Evolutionary conservation across 148 eudicot species (phyloP), one percentile per base, ranked within the genome.

Genomic region (Persicaria tinctoria): DNA sequence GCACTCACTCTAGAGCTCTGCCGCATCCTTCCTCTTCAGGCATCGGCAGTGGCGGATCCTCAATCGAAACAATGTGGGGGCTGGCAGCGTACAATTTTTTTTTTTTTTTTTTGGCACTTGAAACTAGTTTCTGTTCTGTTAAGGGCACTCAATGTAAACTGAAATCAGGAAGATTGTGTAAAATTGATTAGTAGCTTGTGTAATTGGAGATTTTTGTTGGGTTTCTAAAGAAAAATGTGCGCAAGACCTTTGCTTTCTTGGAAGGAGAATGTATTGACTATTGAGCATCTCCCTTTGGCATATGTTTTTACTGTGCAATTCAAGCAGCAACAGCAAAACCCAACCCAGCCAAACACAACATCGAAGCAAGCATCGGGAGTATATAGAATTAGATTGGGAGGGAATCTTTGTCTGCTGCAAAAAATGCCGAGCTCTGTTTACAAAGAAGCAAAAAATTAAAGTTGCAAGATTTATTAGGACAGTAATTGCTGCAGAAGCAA

Each of bases 351-450:
- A 23, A 16, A 23, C 20, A 18, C 10, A 57, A 9, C 23, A 56
- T 23, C 23, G 8, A 56, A 56, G 1, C 18, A 32, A 32, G 13
- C 45, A 62, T 44, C 10, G 44, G 5, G 32, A 27, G 12, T 4
- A 68, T 49, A n/a, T 12, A n/a, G 80, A 59, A 81, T 12, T 77
- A 44, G 77, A 69, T 41, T 78, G 13, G 17, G 73, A 75, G 78
- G 84, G 84, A 82, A 82, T 82, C 84, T 82, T 82, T 82, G 84
- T 82, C 84, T 79, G 84, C 75, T 82, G 81, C 79, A 73, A 32
- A 73, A 73, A 23, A 57, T 48, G 51, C 51, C 17, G 68, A 75
- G 80, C 50, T 49, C 72, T 75, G 20, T 70, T 46, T 44, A 63
- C 44, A 20, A 60, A 60, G 27, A 8, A 4, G 1, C 5, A 18